Evolutionary conservation across 495 filamentous ascomycete species (phyloP).

Genomic region (Penicillium macrosclerotiorum): DNA sequence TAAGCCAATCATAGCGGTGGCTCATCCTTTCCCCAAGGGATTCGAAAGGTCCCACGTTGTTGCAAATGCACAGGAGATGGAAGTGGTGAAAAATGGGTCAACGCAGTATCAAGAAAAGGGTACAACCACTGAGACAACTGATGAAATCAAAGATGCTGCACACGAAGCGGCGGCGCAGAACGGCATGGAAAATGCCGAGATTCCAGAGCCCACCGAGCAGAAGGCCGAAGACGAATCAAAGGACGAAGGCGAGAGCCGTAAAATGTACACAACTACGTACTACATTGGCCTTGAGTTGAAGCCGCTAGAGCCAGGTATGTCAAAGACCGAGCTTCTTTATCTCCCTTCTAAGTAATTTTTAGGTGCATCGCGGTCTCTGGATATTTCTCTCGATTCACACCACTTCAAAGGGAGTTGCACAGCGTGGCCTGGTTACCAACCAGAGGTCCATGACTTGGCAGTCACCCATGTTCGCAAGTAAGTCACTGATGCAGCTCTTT

Average conservation of each 20-base stretch:
- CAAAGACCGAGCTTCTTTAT: slow-evolving; percentile 6
- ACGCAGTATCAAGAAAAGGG: slow-evolving; percentile 64
- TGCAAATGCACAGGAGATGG: slow-evolving; percentile 66
- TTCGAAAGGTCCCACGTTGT: slow-evolving; percentile 79
- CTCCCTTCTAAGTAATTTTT: slow-evolving; percentile 17
- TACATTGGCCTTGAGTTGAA: slow-evolving; percentile 78
- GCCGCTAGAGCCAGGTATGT: slow-evolving; percentile 31
- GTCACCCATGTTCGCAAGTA: slow-evolving; percentile 78
- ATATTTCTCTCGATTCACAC: slow-evolving; percentile 69
- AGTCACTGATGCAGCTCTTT: slow-evolving; percentile 23
- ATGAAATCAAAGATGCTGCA: slow-evolving; percentile 54
- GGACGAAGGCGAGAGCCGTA: slow-evolving; percentile 33
- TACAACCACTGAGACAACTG: slow-evolving; percentile 57
- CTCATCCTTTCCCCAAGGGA: slow-evolving; percentile 89
- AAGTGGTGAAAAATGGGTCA: slow-evolving; percentile 67
- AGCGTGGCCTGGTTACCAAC: slow-evolving; percentile 63
- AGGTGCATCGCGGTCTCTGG: slow-evolving; percentile 54
- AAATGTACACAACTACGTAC: slow-evolving; percentile 80
- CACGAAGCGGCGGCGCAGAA: slow-evolving; percentile 49
- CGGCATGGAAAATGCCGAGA: slow-evolving; percentile 44
- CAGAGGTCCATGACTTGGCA: slow-evolving; percentile 60
- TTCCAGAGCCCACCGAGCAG: slow-evolving; percentile 37
- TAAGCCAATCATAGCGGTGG: slow-evolving; percentile 70
- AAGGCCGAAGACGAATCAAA: no score
- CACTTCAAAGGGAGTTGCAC: slow-evolving; percentile 71